phyloP scores from a whole-genome alignment of 2,329 filamentous ascomycete genomes.

The Cordyceps tenuipes region DNA sequence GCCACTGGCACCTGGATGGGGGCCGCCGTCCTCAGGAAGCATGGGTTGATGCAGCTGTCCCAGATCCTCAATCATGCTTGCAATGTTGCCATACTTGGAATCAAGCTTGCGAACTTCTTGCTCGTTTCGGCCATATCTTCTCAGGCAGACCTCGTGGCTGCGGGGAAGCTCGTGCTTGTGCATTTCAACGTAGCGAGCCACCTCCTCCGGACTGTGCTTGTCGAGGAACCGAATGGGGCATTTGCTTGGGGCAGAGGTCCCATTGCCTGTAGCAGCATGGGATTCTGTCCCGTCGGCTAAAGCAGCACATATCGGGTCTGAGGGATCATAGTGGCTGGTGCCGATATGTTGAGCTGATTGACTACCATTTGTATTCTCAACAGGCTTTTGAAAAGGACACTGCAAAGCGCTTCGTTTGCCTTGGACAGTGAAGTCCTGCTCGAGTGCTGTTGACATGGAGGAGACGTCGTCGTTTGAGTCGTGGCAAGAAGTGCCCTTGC shows the following conservation, averaged over 20 bases:
- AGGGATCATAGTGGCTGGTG: constrained; percentile 35
- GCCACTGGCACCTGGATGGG: constrained; percentile 28
- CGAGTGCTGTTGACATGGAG: constrained; percentile 58
- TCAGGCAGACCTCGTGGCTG: constrained; percentile 87
- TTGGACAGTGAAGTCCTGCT: constrained; percentile 84
- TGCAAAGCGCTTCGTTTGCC: constrained; percentile 71
- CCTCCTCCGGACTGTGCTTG: constrained; percentile 85
- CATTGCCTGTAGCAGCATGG: constrained; percentile 33
- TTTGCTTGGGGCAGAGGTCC: constrained; percentile 47
- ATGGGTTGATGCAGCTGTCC: constrained; percentile 82
- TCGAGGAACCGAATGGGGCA: constrained; percentile 92
- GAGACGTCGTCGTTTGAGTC: constrained; percentile 38
- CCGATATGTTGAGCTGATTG: constrained; percentile 17
- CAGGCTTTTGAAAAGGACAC: constrained; percentile 64
- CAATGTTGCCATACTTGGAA: constrained; percentile 86
- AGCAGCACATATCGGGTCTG: constrained; percentile 56
- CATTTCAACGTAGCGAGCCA: constrained; percentile 86
- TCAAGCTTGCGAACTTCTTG: constrained; percentile 81
- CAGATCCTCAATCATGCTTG: constrained; percentile 88
- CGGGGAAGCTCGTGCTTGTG: constrained; percentile 93
- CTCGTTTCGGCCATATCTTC: constrained; percentile 80
- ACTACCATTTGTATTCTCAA: constrained; percentile 25
- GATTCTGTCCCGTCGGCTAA: constrained; percentile 53
- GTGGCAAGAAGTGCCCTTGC: constrained; percentile 38
- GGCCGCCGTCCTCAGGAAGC: constrained; percentile 54